These are phyloP conservation scores for Citrus mangshanensis DNA, from an alignment of 345 rosid genomes.

Conservation along the genomic window DNA sequence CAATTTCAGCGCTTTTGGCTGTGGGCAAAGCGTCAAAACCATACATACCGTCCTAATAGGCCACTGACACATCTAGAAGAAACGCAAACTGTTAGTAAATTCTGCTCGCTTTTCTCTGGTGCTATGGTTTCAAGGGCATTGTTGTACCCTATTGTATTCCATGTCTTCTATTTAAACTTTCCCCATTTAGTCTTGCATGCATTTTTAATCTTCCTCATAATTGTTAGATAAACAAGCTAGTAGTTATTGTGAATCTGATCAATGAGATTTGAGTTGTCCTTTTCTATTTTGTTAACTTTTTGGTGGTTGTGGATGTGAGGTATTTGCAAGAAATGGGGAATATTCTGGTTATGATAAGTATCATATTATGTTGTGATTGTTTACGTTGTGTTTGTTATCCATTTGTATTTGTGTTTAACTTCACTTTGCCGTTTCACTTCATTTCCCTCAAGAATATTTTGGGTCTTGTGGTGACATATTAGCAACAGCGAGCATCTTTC, in stretches of 20 bases:
- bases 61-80: conserved; percentile 79
- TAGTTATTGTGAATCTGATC: neutral
- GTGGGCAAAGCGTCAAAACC: conserved; percentile 95
- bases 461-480: neutral
- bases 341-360: neutral
- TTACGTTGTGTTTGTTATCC: neutral
- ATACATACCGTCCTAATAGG: conserved; percentile 86
- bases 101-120: conserved; percentile 1
- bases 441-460: neutral
- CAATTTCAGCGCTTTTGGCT: conserved; percentile 93
- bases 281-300: neutral
- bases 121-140: neutral
- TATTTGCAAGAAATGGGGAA: neutral
- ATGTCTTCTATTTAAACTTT: neutral
- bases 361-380: neutral
- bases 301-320: neutral
- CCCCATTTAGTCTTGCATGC: neutral
- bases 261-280: neutral
- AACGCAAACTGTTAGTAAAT: conserved; percentile 57
- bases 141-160: neutral
- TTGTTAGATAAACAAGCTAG: neutral
- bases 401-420: neutral
- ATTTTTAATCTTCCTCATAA: neutral
- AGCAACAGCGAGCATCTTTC: neutral
- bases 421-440: neutral